These are phyloP conservation scores for Sclerotinia nivalis DNA, from an alignment of 2,329 filamentous ascomycete species.

Conservation along the genomic window DNA sequence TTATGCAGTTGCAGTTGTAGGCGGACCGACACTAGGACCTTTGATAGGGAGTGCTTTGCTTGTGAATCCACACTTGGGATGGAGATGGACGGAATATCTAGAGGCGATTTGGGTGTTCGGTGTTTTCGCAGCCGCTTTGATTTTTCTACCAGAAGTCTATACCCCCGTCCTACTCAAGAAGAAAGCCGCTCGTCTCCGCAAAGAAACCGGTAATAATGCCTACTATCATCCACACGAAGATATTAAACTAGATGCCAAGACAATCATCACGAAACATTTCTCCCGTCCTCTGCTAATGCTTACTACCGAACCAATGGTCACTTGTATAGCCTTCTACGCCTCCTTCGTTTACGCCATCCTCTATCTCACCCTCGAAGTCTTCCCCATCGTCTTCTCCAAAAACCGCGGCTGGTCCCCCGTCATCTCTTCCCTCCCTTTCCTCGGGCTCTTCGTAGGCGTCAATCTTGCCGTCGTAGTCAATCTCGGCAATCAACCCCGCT, in stretches of 20 bases:
- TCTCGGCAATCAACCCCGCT: conserved; percentile 38
- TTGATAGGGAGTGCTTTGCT: conserved; percentile 40
- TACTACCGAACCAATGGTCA: conserved; percentile 60
- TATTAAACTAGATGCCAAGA: conserved; percentile 35
- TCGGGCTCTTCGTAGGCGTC: conserved; percentile 44
- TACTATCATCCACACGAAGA: conserved; percentile 36
- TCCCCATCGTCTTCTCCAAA: conserved; percentile 65
- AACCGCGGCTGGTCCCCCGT: conserved; percentile 61
- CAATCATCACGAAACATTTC: conserved; percentile 38
- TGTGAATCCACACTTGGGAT: conserved; percentile 42
- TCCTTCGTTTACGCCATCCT: conserved; percentile 71
- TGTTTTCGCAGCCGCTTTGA: conserved; percentile 44
- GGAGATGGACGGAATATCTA: conserved; percentile 44
- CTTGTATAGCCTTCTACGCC: conserved; percentile 68
- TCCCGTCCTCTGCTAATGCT: conserved; percentile 48
- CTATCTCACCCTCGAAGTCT: conserved; percentile 58
- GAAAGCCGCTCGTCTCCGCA: conserved; percentile 39
- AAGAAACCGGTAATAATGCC: conserved; percentile 38
- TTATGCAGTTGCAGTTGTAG: conserved; percentile 53
- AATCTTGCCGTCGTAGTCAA: conserved; percentile 56
- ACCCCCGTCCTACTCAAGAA: conserved; percentile 48
- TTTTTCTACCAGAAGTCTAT: conserved; percentile 50
- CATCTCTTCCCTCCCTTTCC: conserved; percentile 63
- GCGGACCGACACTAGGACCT: conserved; percentile 39
- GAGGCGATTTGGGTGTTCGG: conserved; percentile 48